A percentile compares a stretch with the other conserved stretches of the same genome.
These are phyloP conservation scores for Plicaturopsis crispa DNA, from an alignment of 768 basidiomycete species.

Conservation along the genomic window DNA sequence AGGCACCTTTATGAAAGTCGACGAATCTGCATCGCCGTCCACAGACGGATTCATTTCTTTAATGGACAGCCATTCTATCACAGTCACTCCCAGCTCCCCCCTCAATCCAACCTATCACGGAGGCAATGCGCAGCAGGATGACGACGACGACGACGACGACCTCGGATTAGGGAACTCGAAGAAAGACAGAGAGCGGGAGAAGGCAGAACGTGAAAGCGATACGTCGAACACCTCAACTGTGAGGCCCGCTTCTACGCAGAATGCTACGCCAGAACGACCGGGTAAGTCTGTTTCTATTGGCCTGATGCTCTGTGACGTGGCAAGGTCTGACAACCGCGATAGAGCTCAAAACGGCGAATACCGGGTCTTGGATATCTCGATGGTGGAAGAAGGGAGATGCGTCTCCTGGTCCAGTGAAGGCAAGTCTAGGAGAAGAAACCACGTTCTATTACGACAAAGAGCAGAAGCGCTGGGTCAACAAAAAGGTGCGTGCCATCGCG, in stretches of 20 bases:
- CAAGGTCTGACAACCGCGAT: too few species aligned
- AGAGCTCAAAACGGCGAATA: slow-evolving; percentile 12
- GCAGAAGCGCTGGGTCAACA: slow-evolving; percentile 94
- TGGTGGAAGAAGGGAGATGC: slow-evolving; percentile 69
- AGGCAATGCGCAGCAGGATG: slow-evolving; percentile 9
- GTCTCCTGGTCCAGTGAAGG: slow-evolving; percentile 69
- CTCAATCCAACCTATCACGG: slow-evolving; percentile 1
- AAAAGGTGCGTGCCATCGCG: slow-evolving; percentile 66
- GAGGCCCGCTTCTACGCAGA: slow-evolving; percentile 12
- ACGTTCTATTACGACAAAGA: slow-evolving; percentile 93
- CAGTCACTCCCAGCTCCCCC: slow-evolving; percentile 23
- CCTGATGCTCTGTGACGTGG: too few species aligned
- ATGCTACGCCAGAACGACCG: slow-evolving; percentile 16
- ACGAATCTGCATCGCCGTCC: slow-evolving; percentile 31
- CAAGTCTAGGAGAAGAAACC: slow-evolving; percentile 88
- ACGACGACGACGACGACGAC: slow-evolving; percentile 76
- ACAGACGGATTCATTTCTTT: slow-evolving; percentile 72
- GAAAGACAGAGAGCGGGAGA: slow-evolving; percentile 26
- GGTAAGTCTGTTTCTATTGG: slow-evolving; percentile 15
- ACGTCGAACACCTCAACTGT: slow-evolving; percentile 2
- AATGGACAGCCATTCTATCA: slow-evolving; percentile 58
- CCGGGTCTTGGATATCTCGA: slow-evolving; percentile 73
- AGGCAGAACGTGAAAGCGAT: slow-evolving; percentile 14
- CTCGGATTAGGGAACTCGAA: slow-evolving; percentile 83
- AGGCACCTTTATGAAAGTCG: slow-evolving; percentile 52